Base-by-base conservation (phyloP, 2,329 filamentous ascomycete genomes). In the Capronia coronata region DNA sequence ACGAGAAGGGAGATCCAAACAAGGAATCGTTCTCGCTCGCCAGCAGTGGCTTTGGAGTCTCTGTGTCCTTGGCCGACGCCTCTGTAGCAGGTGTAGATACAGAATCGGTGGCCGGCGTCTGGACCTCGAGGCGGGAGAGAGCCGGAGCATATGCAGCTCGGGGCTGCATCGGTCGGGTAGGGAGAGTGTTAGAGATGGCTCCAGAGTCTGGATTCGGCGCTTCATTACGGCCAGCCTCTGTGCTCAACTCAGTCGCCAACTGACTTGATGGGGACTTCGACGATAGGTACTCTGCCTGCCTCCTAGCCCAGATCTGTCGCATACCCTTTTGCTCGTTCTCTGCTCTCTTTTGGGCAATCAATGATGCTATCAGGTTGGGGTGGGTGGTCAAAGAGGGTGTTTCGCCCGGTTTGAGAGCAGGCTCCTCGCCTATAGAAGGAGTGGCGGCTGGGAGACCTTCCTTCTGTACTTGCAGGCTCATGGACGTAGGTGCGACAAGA, bases 261-360 rank as follows among this genome's bases (percentile, higher is more conserved):
- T 53, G 51, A 32, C 23, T 43, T 39, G 29, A 40, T 10, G 54
- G 45, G 21, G 54, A 56, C 27, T 38, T 43, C 3, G 48, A 46
- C 27, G 47, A 42, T 44, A 23, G 35, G 42, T 56, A 49, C 41
- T 54, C 54, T 18, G 29, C 44, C 37, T 56, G 55, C 40, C 38
- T 43, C 35, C 52, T 52, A 3, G 42, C 37, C 55, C 55, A 57
- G 40, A 40, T 43, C 40, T 50, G 45, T 30, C 49, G 43, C 22
- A 46, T 40, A 11, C 55, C 55, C n/a, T 25, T 48, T 4, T 44
- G 46, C 29, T 55, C 55, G 39, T 54, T 54, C 32, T 55, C 55
- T 6, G 49, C 55, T 27, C 55, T 50, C 37, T 55, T 57, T 16
- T 39, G 40, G 2, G 52, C 55, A 11, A 57, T 44, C 42, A 57